Evolutionary conservation across 208 protist species (phyloP), one percentile per base, ranked within the genome.

Genomic region (Trypanosoma boissoni): DNA sequence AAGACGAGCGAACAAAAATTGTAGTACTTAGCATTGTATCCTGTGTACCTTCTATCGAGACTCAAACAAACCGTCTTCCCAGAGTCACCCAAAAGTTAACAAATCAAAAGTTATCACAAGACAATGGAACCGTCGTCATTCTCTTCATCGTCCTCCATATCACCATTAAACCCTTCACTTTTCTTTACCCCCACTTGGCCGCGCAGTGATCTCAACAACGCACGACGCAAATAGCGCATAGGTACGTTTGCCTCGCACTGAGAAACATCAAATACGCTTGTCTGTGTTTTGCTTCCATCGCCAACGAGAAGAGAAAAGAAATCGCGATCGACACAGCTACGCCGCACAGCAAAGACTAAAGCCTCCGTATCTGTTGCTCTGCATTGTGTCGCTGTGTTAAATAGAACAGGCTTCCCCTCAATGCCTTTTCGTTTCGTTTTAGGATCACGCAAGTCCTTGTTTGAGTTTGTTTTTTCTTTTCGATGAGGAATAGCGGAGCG

Each of bases 321-420:
- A 1, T 49, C 26, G 14, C 46, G 39, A 48, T 84, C 46, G 8
- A 74, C 29, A 65, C 83, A 88, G 67, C 77, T 89, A 48, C 70
- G 80, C 7, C 84, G 88, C 16, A 95, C 57, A 2, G 82, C 81
- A 56, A 73, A 87, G 1, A 73, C 69, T 32, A 91, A 66, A 60
- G 76, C 74, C 18, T 79, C 80, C 27, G 72, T 70, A 32, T 90
- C 78, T 1, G 82, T 91, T 18, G 88, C 84, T 21, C 54, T 50
- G 26, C 57, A 54, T 7, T 52, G 63, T 14, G 84, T 91, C 5
- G 64, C 60, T 1, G 61, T 50, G 60, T 95, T 91, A 60, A 83
- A 90, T 46, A 94, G 58, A 23, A 86, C 74, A 6, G 65, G 51
- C 32, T 51, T 34, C 27, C 1, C 27, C 28, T 21, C 42, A 60